phyloP scores from a whole-genome alignment of 176 grass and related monocot genomes.

The Musa troglodytarum region DNA sequence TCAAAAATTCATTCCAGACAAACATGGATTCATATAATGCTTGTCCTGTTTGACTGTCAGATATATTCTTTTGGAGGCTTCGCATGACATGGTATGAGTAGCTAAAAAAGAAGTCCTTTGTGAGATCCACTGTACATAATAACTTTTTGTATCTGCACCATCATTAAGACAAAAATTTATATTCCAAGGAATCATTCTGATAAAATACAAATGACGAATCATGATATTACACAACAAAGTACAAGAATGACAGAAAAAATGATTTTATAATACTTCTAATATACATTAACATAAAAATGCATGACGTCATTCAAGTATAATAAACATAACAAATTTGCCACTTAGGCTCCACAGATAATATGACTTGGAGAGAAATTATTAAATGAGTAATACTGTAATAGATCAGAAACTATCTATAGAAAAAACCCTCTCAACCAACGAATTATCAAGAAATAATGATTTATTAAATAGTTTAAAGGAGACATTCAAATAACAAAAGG shows the following conservation, averaged over 20 bases:
- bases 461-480: not conserved
- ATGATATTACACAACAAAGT: not conserved
- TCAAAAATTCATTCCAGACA: slow-evolving; percentile 90
- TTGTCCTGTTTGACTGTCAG: slow-evolving; percentile 41
- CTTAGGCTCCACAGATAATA: not conserved
- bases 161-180: slow-evolving; percentile 16
- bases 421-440: not conserved
- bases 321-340: not conserved
- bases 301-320: not conserved
- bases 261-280: not conserved
- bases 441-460: not conserved
- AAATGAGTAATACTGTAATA: not conserved
- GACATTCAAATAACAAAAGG: not conserved
- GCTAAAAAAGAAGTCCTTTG: slow-evolving; percentile 92
- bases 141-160: slow-evolving; percentile 75
- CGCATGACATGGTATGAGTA: slow-evolving; percentile 82
- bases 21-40: slow-evolving; percentile 65
- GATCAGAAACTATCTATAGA: not conserved
- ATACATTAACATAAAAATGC: not conserved
- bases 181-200: not conserved
- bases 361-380: not conserved
- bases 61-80: slow-evolving; percentile 88
- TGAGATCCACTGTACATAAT: slow-evolving; percentile 67
- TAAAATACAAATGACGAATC: not conserved
- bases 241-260: not conserved